Conservation (phyloP, 1,284 basidiomycete genomes). For the Leccinum solheimii region DNA sequence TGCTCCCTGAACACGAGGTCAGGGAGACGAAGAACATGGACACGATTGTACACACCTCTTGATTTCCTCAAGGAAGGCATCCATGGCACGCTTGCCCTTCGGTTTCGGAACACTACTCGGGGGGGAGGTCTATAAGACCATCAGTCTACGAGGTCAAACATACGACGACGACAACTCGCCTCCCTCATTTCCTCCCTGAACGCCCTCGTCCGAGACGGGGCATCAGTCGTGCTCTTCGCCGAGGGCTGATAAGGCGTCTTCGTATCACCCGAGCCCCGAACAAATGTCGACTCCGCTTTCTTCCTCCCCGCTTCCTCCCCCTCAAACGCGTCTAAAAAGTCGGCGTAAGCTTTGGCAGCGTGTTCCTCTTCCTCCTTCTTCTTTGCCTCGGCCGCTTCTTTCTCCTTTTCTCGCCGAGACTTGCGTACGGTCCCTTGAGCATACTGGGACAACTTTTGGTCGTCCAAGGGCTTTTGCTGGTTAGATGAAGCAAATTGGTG, state of each 20-base stretch:
- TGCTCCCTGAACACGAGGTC: constrained; percentile 67
- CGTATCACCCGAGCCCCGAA: constrained; percentile 58
- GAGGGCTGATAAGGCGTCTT: constrained; percentile 50
- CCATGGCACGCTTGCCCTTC: constrained; percentile 92
- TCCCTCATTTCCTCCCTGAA: constrained; percentile 39
- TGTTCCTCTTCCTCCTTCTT: constrained; percentile 80
- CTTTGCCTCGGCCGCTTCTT: constrained; percentile 86
- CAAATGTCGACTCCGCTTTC: constrained; percentile 61
- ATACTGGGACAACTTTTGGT: constrained; percentile 75
- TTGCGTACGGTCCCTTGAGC: constrained; percentile 73
- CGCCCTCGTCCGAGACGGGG: constrained; percentile 31
- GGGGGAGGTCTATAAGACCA: constrained; percentile 50
- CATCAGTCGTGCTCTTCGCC: constrained; percentile 29
- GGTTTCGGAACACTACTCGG: constrained; percentile 54
- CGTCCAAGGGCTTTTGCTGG: constrained; percentile 77
- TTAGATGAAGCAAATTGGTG: constrained; percentile 49
- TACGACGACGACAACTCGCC: constrained; percentile 16
- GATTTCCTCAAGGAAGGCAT: constrained; percentile 89
- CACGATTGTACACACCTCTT: constrained; percentile 60
- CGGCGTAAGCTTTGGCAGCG: constrained; percentile 77
- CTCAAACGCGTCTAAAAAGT: constrained; percentile 86
- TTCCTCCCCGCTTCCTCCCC: constrained; percentile 59
- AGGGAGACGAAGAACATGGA: background rate
- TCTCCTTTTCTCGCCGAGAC: constrained; percentile 82
- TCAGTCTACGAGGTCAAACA: constrained; percentile 2